phyloP scores from a whole-genome alignment of 2,329 filamentous ascomycete species.

The Lecanosticta acicola region DNA sequence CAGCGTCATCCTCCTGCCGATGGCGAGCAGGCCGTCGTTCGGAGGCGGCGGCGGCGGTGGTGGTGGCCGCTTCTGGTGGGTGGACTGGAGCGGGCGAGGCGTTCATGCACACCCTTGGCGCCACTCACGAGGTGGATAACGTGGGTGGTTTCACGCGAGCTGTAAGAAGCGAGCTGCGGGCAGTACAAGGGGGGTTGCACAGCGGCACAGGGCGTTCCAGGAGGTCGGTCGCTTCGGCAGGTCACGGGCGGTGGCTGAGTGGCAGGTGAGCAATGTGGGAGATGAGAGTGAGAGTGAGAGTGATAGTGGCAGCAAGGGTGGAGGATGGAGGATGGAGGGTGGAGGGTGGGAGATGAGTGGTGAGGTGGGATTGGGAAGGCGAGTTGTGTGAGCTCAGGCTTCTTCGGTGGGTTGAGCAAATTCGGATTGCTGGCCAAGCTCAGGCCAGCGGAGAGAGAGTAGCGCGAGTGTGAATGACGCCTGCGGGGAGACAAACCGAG shows the following conservation, averaged over 20 bases:
- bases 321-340: too few relatives aligned
- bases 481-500: too few relatives aligned
- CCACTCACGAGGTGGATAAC: slow-evolving; percentile 5
- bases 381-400: too few relatives aligned
- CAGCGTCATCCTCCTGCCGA: slow-evolving; percentile 6
- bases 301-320: background rate
- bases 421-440: too few relatives aligned
- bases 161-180: background rate
- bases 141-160: background rate
- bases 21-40: background rate
- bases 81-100: background rate
- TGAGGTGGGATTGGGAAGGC: too few relatives aligned
- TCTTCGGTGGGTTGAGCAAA: too few relatives aligned
- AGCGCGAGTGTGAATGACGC: too few relatives aligned
- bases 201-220: background rate
- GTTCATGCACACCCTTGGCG: slow-evolving; percentile 1
- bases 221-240: background rate
- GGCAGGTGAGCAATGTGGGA: too few relatives aligned
- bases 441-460: too few relatives aligned
- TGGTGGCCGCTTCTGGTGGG: background rate
- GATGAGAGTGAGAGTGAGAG: too few relatives aligned
- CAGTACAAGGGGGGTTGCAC: background rate
- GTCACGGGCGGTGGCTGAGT: background rate
- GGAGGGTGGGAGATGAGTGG: too few relatives aligned
- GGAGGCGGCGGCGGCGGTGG: background rate